Percentiles rank a stretch among this genome's conserved stretches.
Evolutionary conservation across 140 eudicot genomes (phyloP).

Genomic region (Eryngium alpinum): DNA sequence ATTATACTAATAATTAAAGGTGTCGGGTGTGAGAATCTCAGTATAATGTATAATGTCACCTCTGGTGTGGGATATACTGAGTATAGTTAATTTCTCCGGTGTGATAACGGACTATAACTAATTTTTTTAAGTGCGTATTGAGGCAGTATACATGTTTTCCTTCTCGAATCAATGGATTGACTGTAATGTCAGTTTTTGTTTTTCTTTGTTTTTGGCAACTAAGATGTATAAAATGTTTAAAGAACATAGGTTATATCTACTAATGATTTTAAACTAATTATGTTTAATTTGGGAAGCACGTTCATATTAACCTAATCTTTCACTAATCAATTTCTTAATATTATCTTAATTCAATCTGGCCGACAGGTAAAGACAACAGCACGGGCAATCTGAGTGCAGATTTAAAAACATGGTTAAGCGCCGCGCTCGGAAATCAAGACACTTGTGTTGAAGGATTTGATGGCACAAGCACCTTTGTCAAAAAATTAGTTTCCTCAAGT

Average conservation of each 20-base stretch:
- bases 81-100: too few species aligned
- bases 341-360: neutral
- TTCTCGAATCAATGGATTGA: constrained; percentile 13
- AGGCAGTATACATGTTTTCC: constrained; percentile 1
- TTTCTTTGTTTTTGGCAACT: constrained; percentile 11
- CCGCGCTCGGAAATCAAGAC: constrained; percentile 72
- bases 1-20: too few species aligned
- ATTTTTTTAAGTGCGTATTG: neutral
- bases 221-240: constrained; percentile 4
- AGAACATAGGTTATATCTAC: neutral
- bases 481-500: constrained; percentile 43
- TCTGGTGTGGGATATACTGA: too few species aligned
- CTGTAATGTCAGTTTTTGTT: neutral
- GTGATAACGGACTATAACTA: too few species aligned
- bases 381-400: constrained; percentile 63
- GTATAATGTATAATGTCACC: too few species aligned
- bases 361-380: constrained; percentile 47
- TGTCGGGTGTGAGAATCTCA: too few species aligned
- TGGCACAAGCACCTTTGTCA: constrained; percentile 49
- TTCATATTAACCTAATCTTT: neutral
- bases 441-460: constrained; percentile 88
- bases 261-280: neutral
- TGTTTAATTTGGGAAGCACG: constrained; percentile 2
- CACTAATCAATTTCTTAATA: neutral
- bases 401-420: constrained; percentile 73